Base-by-base conservation (phyloP, 2,329 filamentous ascomycete species). In the Xylariales sp. region DNA sequence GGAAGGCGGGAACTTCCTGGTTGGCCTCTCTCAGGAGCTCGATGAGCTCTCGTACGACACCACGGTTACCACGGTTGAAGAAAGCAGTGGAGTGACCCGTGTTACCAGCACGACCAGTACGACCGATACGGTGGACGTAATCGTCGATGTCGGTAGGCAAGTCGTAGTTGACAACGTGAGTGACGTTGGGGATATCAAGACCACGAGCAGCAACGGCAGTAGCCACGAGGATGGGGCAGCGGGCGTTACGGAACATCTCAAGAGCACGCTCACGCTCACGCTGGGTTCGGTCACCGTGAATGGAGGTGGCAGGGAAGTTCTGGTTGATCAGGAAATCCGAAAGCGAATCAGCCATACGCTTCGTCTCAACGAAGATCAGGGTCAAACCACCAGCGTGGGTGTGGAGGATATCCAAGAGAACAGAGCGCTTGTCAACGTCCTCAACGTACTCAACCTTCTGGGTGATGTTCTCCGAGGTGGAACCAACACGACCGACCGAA, bases 401-500 rank as follows among this genome's bases (percentile, higher is more conserved):
- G 76, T 97, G 91, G 39, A 98, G 83, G 50, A 98, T 97, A 57
- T 98, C 93, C 44, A 98, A 80, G 33, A 98, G 81, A 47, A 97
- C 90, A 40, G 93, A 97, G 62, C 90, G 89, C 83, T 98, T 98
- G 78, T 98, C 93, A 46, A 80, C 70, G 55, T 97, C 93, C 70
- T 97, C 91, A 43, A 97, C 87, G 54, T 97, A 97, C 70, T 97
- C 91, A 40, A 98, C 81, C 76, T 95, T 95, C 69, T 98, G 93
- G 39, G 93, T 97, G 47, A 98, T 97, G 78, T 97, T 98, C 80
- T 97, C 91, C n/a, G 93, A 97, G 21, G 93, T 97, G 36, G 93
- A 97, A 67, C 93, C 93, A 43, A 97, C 93, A 79, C 93, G 91
- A 57, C 91, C 93, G 52, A 98, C 93, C 13, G 93, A 98, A 56